Evolutionary conservation across 768 basidiomycete species (phyloP), one percentile per base, ranked within the genome.

Genomic region (Neoboletus brunneissimus): DNA sequence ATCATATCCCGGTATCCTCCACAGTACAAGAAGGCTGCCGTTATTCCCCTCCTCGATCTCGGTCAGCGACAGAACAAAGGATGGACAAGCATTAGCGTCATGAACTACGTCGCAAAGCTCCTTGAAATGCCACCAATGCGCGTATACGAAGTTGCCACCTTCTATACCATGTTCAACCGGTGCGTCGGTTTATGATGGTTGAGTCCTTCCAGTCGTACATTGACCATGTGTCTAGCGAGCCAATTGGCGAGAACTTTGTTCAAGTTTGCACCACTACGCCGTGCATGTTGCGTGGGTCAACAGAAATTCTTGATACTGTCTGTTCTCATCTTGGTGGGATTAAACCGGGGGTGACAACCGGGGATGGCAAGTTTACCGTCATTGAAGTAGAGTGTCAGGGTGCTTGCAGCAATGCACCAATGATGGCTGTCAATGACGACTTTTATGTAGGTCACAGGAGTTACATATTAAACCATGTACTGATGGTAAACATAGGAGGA

Each of bases 141-240:
- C 11, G 97, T 98, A 2, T 99, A 99, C 72, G 97, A 99, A 75
- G 97, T 99, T 49, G 96, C 96, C 18, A 95, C 94, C 15, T 99
- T 99, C 77, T 99, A 99, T 75, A 99, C 97, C 64, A 98, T 99
- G 96, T 98, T 98, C 82, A 99, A 98, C 79, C 84, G 95, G 92
- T 92, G 56, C 66, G 82, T 60, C n/a, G 25, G 51, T 56, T 37
- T 37, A 18, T 27, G 31, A 41, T 22, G 13, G 34, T 44, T 37
- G 13, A 16, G 29, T 13, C 29, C 18, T 41, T 41, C 50, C 29
- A 43, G 48, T 47, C 37, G 22, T 47, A 29, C 20, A 7, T 43
- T 45, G 41, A 58, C 13, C 51, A 8, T 54, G 15, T 42, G 15
- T 51, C 48, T 57, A 94, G 94, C 52, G 94, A 97, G 74, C 96